Evolutionary conservation across 768 basidiomycete species (phyloP), one percentile per base, ranked within the genome.

Genomic region (Mycena sanguinolenta): DNA sequence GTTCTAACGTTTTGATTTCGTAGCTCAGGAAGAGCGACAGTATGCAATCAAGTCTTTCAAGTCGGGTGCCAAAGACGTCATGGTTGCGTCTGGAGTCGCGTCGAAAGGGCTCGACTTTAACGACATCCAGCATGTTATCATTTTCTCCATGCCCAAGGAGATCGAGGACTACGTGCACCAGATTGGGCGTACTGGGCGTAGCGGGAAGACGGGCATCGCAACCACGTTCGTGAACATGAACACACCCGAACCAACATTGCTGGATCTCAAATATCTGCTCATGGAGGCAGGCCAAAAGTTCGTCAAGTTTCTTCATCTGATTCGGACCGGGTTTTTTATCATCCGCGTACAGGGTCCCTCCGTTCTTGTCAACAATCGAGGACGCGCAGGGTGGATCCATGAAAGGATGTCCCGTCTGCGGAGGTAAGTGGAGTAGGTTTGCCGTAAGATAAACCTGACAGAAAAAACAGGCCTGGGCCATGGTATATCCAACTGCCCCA

Each of bases 161-260:
- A 99, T 99, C 72, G 98, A 99, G 81, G 98, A 99, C 80, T 99
- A 99, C 76, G 97, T 99, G 58, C 98, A 99, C 84, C 97, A 99
- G 81, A 99, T 99, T 73, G 98, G 98, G 30, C 93, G 98, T 69
- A 99, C 98, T 9, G 98, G 98, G 60, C 91, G 98, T 74, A 96
- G 94, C 74, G 98, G 98, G 25, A 98, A 98, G 80, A 99, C 98
- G 0, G 98, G 98, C 60, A 98, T 99, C 65, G 97, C 98, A 36
- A 99, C 98, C 38, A 97, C 98, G 39, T 99, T 99, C 77, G 95
- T 99, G 63, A 99, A 99, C 79, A 97, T 97, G 95, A 95, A 94
- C 77, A 98, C 97, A 2, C 88, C 93, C 0, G 98, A 99, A 77
- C 97, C 98, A 82, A 99, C 98, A 1, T 83, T 99, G 39, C 82